Conservation (phyloP, 768 basidiomycete genomes). For the Macrocybe gigantea region DNA sequence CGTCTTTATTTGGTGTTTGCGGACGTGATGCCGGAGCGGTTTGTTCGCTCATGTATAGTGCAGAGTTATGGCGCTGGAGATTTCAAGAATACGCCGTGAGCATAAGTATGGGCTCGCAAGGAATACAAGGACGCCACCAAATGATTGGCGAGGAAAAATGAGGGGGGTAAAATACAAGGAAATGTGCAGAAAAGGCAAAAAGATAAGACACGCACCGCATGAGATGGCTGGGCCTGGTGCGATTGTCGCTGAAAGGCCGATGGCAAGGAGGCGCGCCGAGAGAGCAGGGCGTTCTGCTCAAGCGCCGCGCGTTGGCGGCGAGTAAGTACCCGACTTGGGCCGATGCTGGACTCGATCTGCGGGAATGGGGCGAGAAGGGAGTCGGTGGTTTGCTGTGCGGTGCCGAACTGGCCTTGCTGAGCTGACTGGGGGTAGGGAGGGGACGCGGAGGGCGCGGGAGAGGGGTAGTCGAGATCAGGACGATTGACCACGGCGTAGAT, state of each 20-base stretch:
- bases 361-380: constrained; percentile 18
- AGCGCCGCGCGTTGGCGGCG: constrained; percentile 35
- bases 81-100: not conserved
- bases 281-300: constrained; percentile 16
- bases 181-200: constrained; percentile 2
- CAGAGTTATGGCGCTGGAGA: constrained; percentile 17
- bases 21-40: constrained; percentile 28
- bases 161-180: constrained; percentile 8
- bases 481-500: constrained; percentile 13
- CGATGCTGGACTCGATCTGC: constrained; percentile 47
- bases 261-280: constrained; percentile 16
- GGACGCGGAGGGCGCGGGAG: constrained; percentile 32
- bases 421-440: constrained; percentile 16
- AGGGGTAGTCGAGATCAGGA: constrained; percentile 32
- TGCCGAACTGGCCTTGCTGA: constrained; percentile 11
- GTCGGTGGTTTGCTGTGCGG: constrained; percentile 11
- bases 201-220: constrained; percentile 11
- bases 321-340: constrained; percentile 41
- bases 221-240: constrained; percentile 6
- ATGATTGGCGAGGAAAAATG: no score
- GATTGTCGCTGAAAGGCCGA: constrained; percentile 10
- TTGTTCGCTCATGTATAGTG: constrained; percentile 29
- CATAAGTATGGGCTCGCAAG: no score
- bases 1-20: constrained; percentile 29
- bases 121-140: no score